Evolutionary conservation across 371 early-diverging fungal species (phyloP).

Genomic region (Mucor irregularis): DNA sequence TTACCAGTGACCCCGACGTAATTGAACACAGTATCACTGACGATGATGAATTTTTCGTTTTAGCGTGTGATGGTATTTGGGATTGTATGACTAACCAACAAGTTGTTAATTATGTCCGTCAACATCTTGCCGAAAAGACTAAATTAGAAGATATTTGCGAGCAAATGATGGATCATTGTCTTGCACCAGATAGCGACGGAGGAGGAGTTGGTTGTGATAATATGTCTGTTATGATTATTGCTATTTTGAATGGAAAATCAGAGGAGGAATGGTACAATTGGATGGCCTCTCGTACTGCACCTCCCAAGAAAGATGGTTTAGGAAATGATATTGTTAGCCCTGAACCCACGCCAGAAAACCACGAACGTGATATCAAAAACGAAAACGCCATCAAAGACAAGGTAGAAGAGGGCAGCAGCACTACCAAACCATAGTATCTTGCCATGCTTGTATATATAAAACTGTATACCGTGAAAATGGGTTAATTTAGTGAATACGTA

Average conservation of each 20-base stretch:
- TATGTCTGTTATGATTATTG: conserved; percentile 97
- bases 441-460: no score
- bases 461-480: no score
- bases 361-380: no score
- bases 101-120: conserved; percentile 80
- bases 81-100: conserved; percentile 94
- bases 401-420: no score
- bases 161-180: conserved; percentile 85
- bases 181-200: conserved; percentile 83
- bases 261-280: conserved; percentile 73
- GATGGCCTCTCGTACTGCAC: conserved; percentile 31
- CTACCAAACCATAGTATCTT: no score
- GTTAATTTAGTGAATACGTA: no score
- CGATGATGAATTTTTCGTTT: conserved; percentile 88
- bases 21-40: conserved; percentile 58
- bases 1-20: conserved; percentile 91
- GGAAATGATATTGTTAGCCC: conserved; percentile 20
- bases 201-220: conserved; percentile 97
- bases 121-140: conserved; percentile 55
- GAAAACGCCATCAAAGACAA: no score
- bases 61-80: conserved; percentile 99
- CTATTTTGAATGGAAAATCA: conserved; percentile 75
- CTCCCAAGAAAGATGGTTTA: conserved; percentile 29
- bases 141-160: conserved; percentile 77
- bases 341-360: no score